Evolutionary conservation across 1,284 basidiomycete species (phyloP), one percentile per base, ranked within the genome.

Genomic region (Blastosporella zonata): DNA sequence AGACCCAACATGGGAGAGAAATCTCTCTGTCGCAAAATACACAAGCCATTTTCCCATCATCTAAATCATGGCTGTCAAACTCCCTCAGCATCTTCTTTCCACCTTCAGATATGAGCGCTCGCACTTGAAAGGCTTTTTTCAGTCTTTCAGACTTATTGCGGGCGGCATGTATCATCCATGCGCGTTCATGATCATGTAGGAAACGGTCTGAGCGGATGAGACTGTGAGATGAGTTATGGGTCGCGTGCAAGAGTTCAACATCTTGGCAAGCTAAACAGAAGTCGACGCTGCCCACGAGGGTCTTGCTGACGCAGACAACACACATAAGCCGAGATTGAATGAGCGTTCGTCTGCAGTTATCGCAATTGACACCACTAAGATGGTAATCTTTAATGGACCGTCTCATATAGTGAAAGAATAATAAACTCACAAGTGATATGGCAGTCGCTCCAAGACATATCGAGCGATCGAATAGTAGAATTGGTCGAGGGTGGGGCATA

Each of bases 1-100:
- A 45, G 25, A 41, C 43, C 37, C 29, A 45, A 25, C 48, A 49
- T 12, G 48, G 48, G 5, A 36, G 29, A 40, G 37, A 41, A 3
- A 45, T 41, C 22, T 44, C 31, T 12, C 45, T 49, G 13, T 40
- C 5, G 12, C 47, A 49, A 27, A 43, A 39, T 20, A n/a, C 2
- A 25, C 47, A 44, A 6, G 10, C 7, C 28, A 44, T 38, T 2
- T n/a, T 3, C 17, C 12, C 33, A 31, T 9, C 15, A 20, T 27
- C 35, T 2, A 12, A 2, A 6, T 23, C 22, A 33, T 21, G 18
- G 3, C 23, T 20, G 23, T 34, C 21, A n/a, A 10, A 6, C 8
- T 34, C 31, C 21, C n/a, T 35, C 27, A 31, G 8, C 7, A 9
- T 13, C 7, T 31, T 31, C 13, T 31, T 40, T 6, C 13, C 6